Evolutionary conservation across 805 yeast genomes (phyloP).

Genomic region (Saccharomycopsis lassenensis): DNA sequence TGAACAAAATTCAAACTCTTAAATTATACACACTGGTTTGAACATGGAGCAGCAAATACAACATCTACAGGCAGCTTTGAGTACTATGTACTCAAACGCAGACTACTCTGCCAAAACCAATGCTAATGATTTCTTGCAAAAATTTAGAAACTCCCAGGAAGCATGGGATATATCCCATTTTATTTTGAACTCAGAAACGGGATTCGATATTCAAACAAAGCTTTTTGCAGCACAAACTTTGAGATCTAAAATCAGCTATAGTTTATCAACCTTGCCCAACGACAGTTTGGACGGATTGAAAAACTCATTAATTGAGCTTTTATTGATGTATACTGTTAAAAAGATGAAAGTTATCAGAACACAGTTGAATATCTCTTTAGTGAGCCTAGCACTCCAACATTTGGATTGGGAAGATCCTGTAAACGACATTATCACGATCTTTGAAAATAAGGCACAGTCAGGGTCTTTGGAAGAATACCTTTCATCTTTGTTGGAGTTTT

Average conservation of each 20-base stretch:
- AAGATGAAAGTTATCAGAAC: constrained; percentile 53
- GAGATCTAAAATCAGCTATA: constrained; percentile 74
- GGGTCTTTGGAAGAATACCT: constrained; percentile 9
- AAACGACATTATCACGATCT: constrained; percentile 46
- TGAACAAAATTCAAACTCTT: too few relatives aligned
- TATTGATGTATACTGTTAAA: constrained; percentile 36
- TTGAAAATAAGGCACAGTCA: constrained; percentile 21
- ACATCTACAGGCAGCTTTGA: constrained; percentile 32
- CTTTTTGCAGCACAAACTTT: constrained; percentile 89
- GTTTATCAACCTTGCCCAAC: constrained; percentile 63
- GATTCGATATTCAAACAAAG: constrained; percentile 41
- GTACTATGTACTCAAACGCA: constrained; percentile 37
- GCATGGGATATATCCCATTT: constrained; percentile 71
- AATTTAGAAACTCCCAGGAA: constrained; percentile 69
- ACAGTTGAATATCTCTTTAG: constrained; percentile 72
- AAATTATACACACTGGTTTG: too few relatives aligned
- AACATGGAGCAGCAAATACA: constrained; percentile 17
- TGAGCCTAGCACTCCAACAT: constrained; percentile 73
- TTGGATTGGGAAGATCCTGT: constrained; percentile 64
- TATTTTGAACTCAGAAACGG: constrained; percentile 29
- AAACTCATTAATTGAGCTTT: constrained; percentile 48
- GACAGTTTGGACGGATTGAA: constrained; percentile 52
- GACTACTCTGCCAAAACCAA: constrained; percentile 29
- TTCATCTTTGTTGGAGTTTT: constrained; percentile 57
- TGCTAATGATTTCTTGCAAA: constrained; percentile 51